Evolutionary conservation across 139 green algal genomes (phyloP), one percentile per base, ranked within the genome.

Genomic region (Chlorella sp.): DNA sequence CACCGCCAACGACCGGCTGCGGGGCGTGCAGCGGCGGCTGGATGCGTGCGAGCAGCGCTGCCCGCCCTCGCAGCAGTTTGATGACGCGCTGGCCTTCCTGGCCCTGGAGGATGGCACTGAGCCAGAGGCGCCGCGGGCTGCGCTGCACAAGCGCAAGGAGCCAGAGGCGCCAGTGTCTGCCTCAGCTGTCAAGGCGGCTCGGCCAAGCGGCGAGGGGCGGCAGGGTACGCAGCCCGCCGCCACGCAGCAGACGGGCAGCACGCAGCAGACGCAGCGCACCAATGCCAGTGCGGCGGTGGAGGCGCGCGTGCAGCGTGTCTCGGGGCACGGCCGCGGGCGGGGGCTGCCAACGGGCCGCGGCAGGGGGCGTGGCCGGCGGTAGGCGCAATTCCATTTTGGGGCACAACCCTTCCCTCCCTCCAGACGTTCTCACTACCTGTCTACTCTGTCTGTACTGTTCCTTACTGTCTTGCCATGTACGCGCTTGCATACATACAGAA

Each of bases 161-260:
- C 36, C 43, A 1, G 54, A 19, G 48, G n/a, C 36, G 36, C 76
- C 54, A 2, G 54, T 58, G 8, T 81, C 74, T 20, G 74, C n/a
- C 2, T 81, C 74, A 11, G 74, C 74, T 38, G 74, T 81, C 34
- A 81, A 81, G 48, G 74, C 74, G 48, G n/a, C 74, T 4, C 48
- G 74, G 6, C 74, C 74, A 1, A 77, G 32, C 8, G 44, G 30
- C 30, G 43, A 28, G 16, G 46, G 43, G 41, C 22, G 56, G 34
- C 43, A 56, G 65, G 65, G 34, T 38, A 34, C 65, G 34, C 65
- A 34, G 77, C 77, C 77, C 5, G 60, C 77, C 11, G 69, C 54
- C 76, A 81, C 76, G 51, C 76, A 81, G 76, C 76, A 38, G 36
- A 81, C 48, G 20, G 54, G 75, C 75, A 80, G 75, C 75, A 44